Evolutionary conservation across 441 rosid species (phyloP).

Genomic region (Bocquillonia castaneifolia): DNA sequence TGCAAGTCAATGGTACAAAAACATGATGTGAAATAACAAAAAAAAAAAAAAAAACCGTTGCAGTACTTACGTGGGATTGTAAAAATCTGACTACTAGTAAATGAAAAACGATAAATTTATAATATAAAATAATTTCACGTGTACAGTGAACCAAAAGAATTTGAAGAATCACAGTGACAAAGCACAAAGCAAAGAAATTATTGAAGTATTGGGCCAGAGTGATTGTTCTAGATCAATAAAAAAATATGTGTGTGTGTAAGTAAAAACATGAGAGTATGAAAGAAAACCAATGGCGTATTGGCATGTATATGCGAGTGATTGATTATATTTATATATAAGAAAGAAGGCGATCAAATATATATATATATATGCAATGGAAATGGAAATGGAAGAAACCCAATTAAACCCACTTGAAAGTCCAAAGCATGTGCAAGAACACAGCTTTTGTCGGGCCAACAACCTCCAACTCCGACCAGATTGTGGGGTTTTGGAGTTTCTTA

Average conservation of each 20-base stretch:
- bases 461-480: slow-evolving; percentile 58
- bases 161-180: neutral
- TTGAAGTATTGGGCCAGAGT: neutral
- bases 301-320: too few species aligned
- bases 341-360: neutral
- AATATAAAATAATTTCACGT: too few species aligned
- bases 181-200: neutral
- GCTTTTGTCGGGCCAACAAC: slow-evolving; percentile 63
- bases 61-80: too few species aligned
- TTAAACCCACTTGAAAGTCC: slow-evolving; percentile 8
- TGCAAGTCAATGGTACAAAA: too few species aligned
- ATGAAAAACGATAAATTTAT: too few species aligned
- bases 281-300: too few species aligned
- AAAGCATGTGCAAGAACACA: slow-evolving; percentile 54
- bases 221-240: neutral
- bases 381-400: neutral
- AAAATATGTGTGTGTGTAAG: too few species aligned
- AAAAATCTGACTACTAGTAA: too few species aligned
- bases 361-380: too few species aligned
- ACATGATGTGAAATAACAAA: neutral
- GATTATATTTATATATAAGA: neutral
- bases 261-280: too few species aligned
- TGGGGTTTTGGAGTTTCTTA: slow-evolving; percentile 29
- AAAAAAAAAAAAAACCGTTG: too few species aligned
- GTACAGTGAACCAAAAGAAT: neutral